A percentile compares a stretch with the other conserved stretches of the same genome.
These are phyloP conservation scores for Leccinum boreale DNA, from an alignment of 768 basidiomycete species.

Conservation along the genomic window DNA sequence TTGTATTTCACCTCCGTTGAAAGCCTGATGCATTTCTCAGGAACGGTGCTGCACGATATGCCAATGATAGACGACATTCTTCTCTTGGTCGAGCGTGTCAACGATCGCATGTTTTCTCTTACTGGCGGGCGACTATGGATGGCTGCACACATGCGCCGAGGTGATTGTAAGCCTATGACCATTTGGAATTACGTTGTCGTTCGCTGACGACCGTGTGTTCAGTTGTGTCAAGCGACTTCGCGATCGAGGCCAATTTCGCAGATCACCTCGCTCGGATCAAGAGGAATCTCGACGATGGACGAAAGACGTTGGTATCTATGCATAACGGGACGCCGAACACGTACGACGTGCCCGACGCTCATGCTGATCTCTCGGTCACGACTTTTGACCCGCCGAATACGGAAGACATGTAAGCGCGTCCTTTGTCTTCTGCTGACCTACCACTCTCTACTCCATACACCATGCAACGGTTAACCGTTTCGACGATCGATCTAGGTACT, in stretches of 20 bases:
- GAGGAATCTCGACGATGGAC: not conserved
- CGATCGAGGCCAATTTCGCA: not conserved
- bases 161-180: not conserved
- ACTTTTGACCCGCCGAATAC: not conserved
- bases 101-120: constrained; percentile 28
- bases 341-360: not conserved
- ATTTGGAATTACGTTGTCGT: not conserved
- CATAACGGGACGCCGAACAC: not conserved
- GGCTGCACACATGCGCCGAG: constrained; percentile 11
- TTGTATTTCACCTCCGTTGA: constrained; percentile 33
- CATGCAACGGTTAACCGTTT: not conserved
- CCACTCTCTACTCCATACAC: not conserved
- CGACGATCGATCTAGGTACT: constrained; percentile 22
- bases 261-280: not conserved
- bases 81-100: constrained; percentile 31
- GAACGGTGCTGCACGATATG: constrained; percentile 33
- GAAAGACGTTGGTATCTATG: not conserved
- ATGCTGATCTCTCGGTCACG: not conserved
- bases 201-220: not conserved
- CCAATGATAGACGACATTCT: constrained; percentile 24
- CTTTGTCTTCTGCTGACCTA: not conserved
- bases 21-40: constrained; percentile 26
- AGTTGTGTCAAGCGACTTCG: not conserved
- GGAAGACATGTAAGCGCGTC: not conserved
- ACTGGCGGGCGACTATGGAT: constrained; percentile 38